Conservation (phyloP, 2,329 filamentous ascomycete genomes). For the Hypoxylon sp. region DNA sequence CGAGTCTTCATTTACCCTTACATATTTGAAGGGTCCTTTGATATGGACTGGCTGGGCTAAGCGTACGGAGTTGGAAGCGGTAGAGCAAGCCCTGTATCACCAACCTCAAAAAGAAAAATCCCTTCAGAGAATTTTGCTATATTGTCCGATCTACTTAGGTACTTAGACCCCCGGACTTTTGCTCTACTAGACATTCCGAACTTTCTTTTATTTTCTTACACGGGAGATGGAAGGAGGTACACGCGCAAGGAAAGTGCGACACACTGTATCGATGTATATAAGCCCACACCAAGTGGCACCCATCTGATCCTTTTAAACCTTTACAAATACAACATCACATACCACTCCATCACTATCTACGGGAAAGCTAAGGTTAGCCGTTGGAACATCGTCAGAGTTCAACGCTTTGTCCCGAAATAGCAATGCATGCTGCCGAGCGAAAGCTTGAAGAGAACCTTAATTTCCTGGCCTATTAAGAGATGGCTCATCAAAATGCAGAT, state of each 20-base stretch:
- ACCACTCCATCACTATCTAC: too few species aligned
- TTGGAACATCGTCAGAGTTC: constrained; percentile 8
- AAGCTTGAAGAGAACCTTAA: constrained; percentile 24
- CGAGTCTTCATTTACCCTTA: background rate
- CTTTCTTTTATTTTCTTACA: background rate
- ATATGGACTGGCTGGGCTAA: constrained; percentile 4
- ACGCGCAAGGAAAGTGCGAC: too few species aligned
- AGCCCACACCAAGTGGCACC: too few species aligned
- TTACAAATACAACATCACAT: too few species aligned
- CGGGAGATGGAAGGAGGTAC: too few species aligned
- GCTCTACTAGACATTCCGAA: background rate
- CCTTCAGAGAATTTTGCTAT: background rate
- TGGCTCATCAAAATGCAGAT: constrained; percentile 37
- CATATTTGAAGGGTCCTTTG: constrained; percentile 2
- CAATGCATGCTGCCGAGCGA: constrained; percentile 10
- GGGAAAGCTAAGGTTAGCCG: background rate
- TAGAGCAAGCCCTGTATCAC: background rate
- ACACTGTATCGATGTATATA: too few species aligned
- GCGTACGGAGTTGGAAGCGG: constrained; percentile 1
- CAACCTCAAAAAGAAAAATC: background rate
- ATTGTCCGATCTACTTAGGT: background rate
- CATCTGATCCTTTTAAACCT: too few species aligned
- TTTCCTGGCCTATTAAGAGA: constrained; percentile 18
- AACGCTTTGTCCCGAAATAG: constrained; percentile 10
- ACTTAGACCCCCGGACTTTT: background rate